Evolutionary conservation across 2,329 filamentous ascomycete genomes (phyloP).

Genomic region (Claviceps sp.): DNA sequence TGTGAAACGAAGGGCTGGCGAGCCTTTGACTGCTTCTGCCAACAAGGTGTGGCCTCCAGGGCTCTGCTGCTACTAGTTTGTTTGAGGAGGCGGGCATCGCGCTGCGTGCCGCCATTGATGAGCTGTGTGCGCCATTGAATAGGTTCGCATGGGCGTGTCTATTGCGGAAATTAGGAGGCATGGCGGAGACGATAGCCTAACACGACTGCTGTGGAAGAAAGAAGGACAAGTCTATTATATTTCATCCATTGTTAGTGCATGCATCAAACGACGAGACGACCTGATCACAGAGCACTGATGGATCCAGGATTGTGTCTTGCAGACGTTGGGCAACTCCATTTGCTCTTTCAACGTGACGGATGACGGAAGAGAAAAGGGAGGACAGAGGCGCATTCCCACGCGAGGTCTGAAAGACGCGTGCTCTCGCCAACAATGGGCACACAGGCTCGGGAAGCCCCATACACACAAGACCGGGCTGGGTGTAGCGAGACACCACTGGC

Average conservation of each 20-base stretch:
- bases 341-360: background rate
- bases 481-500: too few relatives aligned
- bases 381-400: background rate
- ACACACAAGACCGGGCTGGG: background rate
- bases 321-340: background rate
- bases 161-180: constrained; percentile 7
- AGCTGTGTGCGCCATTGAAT: constrained; percentile 1
- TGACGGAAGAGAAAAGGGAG: background rate
- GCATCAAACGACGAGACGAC: background rate
- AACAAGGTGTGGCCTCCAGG: constrained; percentile 7
- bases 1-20: constrained; percentile 4
- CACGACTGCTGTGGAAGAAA: constrained; percentile 6
- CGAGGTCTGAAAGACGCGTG: background rate
- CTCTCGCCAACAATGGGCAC: background rate
- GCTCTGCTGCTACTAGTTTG: constrained; percentile 2
- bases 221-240: background rate
- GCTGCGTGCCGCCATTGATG: constrained; percentile 6
- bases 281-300: background rate
- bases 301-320: background rate
- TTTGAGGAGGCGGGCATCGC: constrained; percentile 3
- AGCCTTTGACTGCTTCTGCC: constrained; percentile 2
- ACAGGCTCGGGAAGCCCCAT: background rate
- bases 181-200: constrained; percentile 1
- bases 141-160: background rate
- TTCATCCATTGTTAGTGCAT: constrained; percentile 4